Percentiles rank a stretch among this genome's conserved stretches.
Conservation (phyloP, 2,329 filamentous ascomycete genomes). For the Sphaerulina populicola region DNA sequence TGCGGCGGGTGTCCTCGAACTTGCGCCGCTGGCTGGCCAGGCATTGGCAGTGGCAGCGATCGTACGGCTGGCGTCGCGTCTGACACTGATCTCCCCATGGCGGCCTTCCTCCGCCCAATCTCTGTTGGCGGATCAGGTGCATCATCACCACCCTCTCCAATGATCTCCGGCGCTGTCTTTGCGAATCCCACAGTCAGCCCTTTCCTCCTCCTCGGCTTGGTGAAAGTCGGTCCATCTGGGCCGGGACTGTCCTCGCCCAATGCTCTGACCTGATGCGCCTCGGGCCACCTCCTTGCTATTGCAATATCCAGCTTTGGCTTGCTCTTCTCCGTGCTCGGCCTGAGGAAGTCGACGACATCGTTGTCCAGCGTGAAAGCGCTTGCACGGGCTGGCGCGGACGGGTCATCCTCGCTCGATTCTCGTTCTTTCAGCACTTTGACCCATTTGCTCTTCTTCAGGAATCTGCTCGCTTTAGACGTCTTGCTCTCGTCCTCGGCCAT, state of each 20-base stretch:
- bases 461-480: slow-evolving; percentile 19
- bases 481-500: slow-evolving; percentile 22
- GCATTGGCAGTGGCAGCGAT: slow-evolving; percentile 14
- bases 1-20: background rate
- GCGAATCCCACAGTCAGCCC: slow-evolving; percentile 67
- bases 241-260: slow-evolving; percentile 14
- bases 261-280: slow-evolving; percentile 37
- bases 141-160: slow-evolving; percentile 87
- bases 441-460: slow-evolving; percentile 30
- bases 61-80: slow-evolving; percentile 18
- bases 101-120: slow-evolving; percentile 53
- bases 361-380: slow-evolving; percentile 32
- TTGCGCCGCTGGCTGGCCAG: background rate
- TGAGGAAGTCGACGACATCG: slow-evolving; percentile 52
- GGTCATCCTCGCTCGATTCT: slow-evolving; percentile 13
- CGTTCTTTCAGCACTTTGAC: slow-evolving; percentile 28
- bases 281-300: slow-evolving; percentile 46
- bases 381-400: slow-evolving; percentile 6
- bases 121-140: slow-evolving; percentile 63
- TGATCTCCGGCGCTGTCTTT: slow-evolving; percentile 65
- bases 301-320: slow-evolving; percentile 44
- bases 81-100: slow-evolving; percentile 24
- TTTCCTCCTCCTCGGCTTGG: slow-evolving; percentile 47
- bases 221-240: slow-evolving; percentile 19
- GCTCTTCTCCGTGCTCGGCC: slow-evolving; percentile 42